phyloP scores from a whole-genome alignment of 2,329 filamentous ascomycete genomes.

The Cladorrhinum sp. region DNA sequence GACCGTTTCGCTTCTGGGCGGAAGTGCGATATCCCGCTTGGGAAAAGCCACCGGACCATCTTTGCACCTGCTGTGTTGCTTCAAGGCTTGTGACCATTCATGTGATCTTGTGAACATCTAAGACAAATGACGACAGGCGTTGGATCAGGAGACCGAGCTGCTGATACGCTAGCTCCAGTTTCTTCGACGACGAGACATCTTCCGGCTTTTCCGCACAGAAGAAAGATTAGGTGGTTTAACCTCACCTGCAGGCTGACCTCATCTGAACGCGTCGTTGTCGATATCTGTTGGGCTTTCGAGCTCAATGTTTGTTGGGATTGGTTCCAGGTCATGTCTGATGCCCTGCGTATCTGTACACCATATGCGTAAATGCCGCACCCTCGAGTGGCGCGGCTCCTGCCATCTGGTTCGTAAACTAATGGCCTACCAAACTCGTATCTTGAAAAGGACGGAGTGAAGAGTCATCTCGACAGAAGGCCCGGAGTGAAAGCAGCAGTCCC shows the following conservation, averaged over 20 bases:
- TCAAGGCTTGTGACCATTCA: slow-evolving; percentile 16
- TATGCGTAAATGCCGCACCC: background rate
- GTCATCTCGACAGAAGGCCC: background rate
- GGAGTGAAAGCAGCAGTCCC: no score
- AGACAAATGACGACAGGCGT: slow-evolving; percentile 11
- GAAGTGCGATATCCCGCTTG: slow-evolving; percentile 6
- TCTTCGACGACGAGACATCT: background rate
- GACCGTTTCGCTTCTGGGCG: background rate
- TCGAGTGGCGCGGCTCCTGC: background rate
- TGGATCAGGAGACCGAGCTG: slow-evolving; percentile 2
- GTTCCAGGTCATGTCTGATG: background rate
- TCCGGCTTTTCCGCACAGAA: background rate
- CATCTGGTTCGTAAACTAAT: background rate
- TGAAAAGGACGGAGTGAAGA: background rate
- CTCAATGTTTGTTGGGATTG: background rate
- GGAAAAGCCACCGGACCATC: background rate
- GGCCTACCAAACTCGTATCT: background rate
- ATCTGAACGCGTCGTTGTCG: slow-evolving; percentile 4
- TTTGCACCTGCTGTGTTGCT: background rate
- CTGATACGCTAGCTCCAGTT: background rate
- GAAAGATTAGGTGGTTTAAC: background rate
- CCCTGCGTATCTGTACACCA: background rate
- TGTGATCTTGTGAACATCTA: slow-evolving; percentile 12
- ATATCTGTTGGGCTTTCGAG: background rate
- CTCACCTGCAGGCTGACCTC: slow-evolving; percentile 24